phyloP scores from a whole-genome alignment of 139 green algal genomes.

The Pedinophyceae sp. region DNA sequence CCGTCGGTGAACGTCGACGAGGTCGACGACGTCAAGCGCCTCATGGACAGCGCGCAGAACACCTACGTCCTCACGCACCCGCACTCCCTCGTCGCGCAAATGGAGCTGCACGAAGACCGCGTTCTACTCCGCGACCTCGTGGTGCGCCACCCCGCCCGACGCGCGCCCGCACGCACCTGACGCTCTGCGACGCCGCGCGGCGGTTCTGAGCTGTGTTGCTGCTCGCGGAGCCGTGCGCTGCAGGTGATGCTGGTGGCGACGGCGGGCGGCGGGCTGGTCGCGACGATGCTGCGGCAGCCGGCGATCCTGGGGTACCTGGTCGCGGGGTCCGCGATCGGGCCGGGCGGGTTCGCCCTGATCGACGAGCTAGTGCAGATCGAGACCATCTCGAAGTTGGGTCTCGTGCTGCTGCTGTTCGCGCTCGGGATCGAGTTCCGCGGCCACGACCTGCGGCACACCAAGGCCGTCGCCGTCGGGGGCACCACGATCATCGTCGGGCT shows the following conservation, averaged over 20 bases:
- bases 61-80: slow-evolving; percentile 39
- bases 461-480: slow-evolving; percentile 22
- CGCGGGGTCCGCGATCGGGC: slow-evolving; percentile 21
- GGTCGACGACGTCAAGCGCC: slow-evolving; percentile 22
- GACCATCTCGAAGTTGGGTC: slow-evolving; percentile 31
- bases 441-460: slow-evolving; percentile 17
- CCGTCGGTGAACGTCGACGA: slow-evolving; percentile 3
- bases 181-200: too few relatives aligned
- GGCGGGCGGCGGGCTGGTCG: slow-evolving; percentile 15
- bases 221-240: slow-evolving; percentile 6
- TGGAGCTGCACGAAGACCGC: slow-evolving; percentile 32
- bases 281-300: slow-evolving; percentile 21
- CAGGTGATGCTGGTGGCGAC: slow-evolving; percentile 16
- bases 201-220: too few relatives aligned
- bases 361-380: slow-evolving; percentile 35
- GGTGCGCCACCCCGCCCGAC: not conserved
- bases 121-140: slow-evolving; percentile 18
- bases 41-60: slow-evolving; percentile 33
- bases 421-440: slow-evolving; percentile 32
- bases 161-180: not conserved
- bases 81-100: slow-evolving; percentile 12
- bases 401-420: slow-evolving; percentile 32
- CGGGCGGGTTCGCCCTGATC: slow-evolving; percentile 24
- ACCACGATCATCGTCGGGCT: slow-evolving; percentile 22
- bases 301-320: slow-evolving; percentile 22